Base-by-base conservation (phyloP, 352 stramenopile species). In the Globisporangium carolinianum region DNA sequence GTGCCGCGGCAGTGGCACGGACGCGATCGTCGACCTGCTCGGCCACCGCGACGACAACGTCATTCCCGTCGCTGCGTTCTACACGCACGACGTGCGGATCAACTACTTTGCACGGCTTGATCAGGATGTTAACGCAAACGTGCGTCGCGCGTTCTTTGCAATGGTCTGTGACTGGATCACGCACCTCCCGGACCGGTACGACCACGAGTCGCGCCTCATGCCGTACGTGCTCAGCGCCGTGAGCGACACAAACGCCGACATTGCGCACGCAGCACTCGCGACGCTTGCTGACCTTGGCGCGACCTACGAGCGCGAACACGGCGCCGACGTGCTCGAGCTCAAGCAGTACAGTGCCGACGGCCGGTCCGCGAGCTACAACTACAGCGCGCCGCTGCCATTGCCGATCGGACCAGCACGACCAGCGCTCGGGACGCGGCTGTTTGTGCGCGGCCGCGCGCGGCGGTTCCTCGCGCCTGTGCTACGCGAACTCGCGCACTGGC, bases 41-140 rank as follows among this genome's bases (percentile, higher is more conserved):
- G 96, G 94, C 14, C 97, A 97, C 68, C 78, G 88, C 45, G 94
- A 98, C 55, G 92, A 98, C 47, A 98, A 98, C 73, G 89, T 98
- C 41, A 87, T 98, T 52, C 86, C 91, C 4, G 85, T 98, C 48
- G 75, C 90, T 11, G 83, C 91, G 11, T 99, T 98, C 63, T 99
- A 98, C 65, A 83, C 83, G 35, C 46, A 76, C 12, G 82, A 96
- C 57, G 83, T 97, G 42, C 83, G 80, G 3, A 57, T 98, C 46
- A 99, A 99, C 68, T 91, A 89, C 63, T 89, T 98, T 56, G 95
- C 95, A 36, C 89, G 94, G 60, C 70, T 98, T 2, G 78, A 94
- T 41, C 84, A 93, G 58, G 91, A 98, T 68, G 65, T 66, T 7
- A 96, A 93, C 56, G 55, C 68, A 2, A 65, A 73, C 14, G 91